phyloP scores from a whole-genome alignment of 768 basidiomycete species.

The Leccinum incarnatum region DNA sequence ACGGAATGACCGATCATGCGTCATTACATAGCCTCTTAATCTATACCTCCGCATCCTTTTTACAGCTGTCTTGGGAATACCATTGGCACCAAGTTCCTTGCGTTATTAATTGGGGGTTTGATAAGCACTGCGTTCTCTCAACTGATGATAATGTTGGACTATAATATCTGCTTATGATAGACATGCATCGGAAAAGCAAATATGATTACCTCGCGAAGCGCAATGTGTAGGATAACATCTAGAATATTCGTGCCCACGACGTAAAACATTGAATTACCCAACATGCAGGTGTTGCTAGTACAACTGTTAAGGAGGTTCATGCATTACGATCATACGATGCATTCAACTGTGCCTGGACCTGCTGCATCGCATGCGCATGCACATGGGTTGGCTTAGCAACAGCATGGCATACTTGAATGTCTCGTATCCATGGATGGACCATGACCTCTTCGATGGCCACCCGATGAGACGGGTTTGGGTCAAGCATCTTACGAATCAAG shows the following conservation, averaged over 20 bases:
- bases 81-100: not conserved
- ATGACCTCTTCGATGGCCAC: slow-evolving; percentile 78
- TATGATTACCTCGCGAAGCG: slow-evolving; percentile 3
- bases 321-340: slow-evolving; percentile 2
- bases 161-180: slow-evolving; percentile 22
- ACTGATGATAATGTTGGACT: slow-evolving; percentile 14
- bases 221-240: slow-evolving; percentile 21
- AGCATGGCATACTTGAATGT: slow-evolving; percentile 80
- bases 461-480: slow-evolving; percentile 83
- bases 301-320: not conserved
- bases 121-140: not conserved
- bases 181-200: slow-evolving; percentile 7
- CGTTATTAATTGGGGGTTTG: not conserved
- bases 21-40: slow-evolving; percentile 8
- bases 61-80: slow-evolving; percentile 12
- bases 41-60: slow-evolving; percentile 21
- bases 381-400: slow-evolving; percentile 64
- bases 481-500: slow-evolving; percentile 89
- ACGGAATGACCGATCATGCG: slow-evolving; percentile 1
- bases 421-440: slow-evolving; percentile 72
- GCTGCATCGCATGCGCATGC: slow-evolving; percentile 63
- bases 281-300: not conserved
- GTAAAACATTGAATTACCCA: slow-evolving; percentile 1
- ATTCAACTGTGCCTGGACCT: slow-evolving; percentile 47
- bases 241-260: slow-evolving; percentile 8